Evolutionary conservation across 495 filamentous ascomycete genomes (phyloP), one percentile per base, ranked within the genome.

Genomic region (Apiosordaria backusii): DNA sequence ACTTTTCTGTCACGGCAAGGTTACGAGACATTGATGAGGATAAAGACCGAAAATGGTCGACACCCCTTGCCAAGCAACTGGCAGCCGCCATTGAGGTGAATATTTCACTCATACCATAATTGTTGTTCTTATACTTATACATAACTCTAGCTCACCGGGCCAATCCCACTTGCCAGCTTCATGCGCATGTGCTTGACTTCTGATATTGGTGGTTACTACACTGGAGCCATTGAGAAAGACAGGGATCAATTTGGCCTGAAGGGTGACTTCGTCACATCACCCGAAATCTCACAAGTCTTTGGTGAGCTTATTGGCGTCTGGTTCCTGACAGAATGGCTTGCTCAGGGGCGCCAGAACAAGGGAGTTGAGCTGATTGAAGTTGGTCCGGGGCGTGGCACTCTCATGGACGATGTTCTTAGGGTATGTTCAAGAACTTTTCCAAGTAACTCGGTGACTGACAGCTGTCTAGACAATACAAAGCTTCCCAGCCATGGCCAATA

Each of bases 131-230:
- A 9, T 26, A 65, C 57, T 60, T 4, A 68, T 71, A 3, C 10
- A 18, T 9, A n/a, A n/a, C 10, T 23, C 29, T 24, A 91, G 85
- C 82, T 84, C 61, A 97, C 94, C 18, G 95, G 95, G 2, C 95
- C 95, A 4, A 88, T 97, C 52, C 89, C 95, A 4, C 86, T 99
- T 62, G 93, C 95, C 24, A 86, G 90, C 50, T 99, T 92, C 77
- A 99, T 99, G 95, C 93, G 95, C 73, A 95, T 97, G 88, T 97
- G 94, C 75, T 88, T 99, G 68, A 97, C 93, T 16, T 90, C 90
- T 15, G 89, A 92, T 60, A 81, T 90, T n/a, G 92, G 91, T 63
- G 95, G 95, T 55, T 99, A 99, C 81, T 99, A 99, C 79, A 97
- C 92, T 4, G 85, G 89, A 2, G 85, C 84, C 35, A 79, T 84